Percentiles rank a stretch among this genome's conserved stretches.
Conservation (phyloP, 495 filamentous ascomycete genomes). For the Tuber magnatum region DNA sequence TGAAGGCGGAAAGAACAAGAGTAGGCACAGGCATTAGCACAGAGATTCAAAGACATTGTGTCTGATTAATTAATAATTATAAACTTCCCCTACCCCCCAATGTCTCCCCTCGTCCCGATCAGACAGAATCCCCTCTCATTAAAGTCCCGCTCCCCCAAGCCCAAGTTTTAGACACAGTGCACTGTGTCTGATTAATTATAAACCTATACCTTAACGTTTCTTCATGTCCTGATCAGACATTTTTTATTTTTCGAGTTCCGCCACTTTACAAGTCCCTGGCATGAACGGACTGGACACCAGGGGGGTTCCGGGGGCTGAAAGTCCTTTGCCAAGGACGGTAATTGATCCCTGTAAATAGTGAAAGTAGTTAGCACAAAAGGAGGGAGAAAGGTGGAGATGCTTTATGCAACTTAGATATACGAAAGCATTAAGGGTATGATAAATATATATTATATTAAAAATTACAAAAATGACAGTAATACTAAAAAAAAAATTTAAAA, state of each 20-base stretch:
- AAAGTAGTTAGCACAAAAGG: no score
- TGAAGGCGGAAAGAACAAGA: background rate
- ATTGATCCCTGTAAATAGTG: no score
- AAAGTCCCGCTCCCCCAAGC: background rate
- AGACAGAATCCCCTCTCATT: background rate
- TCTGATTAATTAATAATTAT: conserved; percentile 6
- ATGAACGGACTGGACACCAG: no score
- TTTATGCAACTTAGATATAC: no score
- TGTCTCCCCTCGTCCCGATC: background rate
- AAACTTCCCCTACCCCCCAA: background rate
- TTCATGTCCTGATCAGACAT: background rate
- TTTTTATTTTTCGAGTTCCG: background rate
- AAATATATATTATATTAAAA: no score
- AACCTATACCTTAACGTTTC: background rate
- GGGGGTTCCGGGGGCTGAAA: no score
- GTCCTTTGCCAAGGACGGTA: no score
- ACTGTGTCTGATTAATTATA: background rate
- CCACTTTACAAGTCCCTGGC: no score
- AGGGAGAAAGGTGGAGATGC: no score
- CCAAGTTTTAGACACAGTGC: background rate
- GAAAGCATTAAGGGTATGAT: no score
- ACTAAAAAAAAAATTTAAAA: no score
- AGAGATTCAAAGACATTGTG: background rate
- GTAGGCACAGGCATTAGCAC: background rate
- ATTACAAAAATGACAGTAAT: no score